Percentiles rank a stretch among this genome's conserved stretches.
These are phyloP conservation scores for Candida glucosophila DNA, from an alignment of 1,139 yeast genomes.

Conservation along the genomic window DNA sequence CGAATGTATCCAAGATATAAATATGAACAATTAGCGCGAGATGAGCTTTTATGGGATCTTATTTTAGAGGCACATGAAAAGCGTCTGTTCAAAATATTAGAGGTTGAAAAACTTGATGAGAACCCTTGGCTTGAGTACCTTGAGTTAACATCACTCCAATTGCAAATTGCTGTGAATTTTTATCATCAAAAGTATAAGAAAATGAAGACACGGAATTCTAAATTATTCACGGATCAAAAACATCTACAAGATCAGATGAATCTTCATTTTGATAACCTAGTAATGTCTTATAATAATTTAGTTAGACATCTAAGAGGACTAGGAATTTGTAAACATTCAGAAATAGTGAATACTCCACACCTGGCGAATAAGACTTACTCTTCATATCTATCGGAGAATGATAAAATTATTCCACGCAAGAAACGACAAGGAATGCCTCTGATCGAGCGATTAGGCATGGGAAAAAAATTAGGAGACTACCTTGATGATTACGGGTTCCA, in stretches of 20 bases:
- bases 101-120: neutral
- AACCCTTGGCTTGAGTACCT: conserved; percentile 18
- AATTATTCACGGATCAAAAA: conserved; percentile 9
- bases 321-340: conserved; percentile 26
- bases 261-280: conserved; percentile 13
- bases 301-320: conserved; percentile 10
- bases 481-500: conserved; percentile 13
- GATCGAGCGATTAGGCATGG: conserved; percentile 21
- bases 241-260: conserved; percentile 18
- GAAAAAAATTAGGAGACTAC: conserved; percentile 25
- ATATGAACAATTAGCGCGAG: conserved; percentile 18
- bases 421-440: conserved; percentile 14
- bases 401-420: conserved; percentile 4
- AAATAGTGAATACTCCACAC: conserved; percentile 15
- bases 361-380: conserved; percentile 3
- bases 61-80: conserved; percentile 8
- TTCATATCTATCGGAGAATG: conserved; percentile 2
- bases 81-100: conserved; percentile 1
- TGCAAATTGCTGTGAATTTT: conserved; percentile 9
- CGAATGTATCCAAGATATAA: conserved; percentile 20
- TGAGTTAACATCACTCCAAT: conserved; percentile 10
- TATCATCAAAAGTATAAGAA: conserved; percentile 12
- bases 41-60: conserved; percentile 32
- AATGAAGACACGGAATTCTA: conserved; percentile 9
- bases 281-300: conserved; percentile 11